Evolutionary conservation across 306 rosid species (phyloP).

Genomic region (Prunus armeniaca): DNA sequence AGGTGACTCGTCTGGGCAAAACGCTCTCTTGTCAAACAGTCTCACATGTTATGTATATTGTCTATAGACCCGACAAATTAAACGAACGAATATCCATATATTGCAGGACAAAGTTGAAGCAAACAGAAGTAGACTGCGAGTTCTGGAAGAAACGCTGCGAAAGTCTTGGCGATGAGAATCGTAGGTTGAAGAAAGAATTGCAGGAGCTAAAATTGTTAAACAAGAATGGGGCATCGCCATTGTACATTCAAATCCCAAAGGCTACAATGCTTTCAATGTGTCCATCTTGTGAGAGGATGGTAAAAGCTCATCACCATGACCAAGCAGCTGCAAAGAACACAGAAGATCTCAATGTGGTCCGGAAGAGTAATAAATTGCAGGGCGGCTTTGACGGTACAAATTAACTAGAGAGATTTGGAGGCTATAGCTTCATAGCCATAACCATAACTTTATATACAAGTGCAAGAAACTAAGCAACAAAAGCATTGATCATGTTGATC

Average conservation of each 20-base stretch:
- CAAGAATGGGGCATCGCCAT: constrained; percentile 3
- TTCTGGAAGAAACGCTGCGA: constrained; percentile 67
- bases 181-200: constrained; percentile 68
- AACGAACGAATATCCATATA: not conserved
- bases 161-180: constrained; percentile 63
- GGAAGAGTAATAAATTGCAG: not conserved
- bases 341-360: constrained; percentile 4
- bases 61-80: not conserved
- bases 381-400: constrained; percentile 1
- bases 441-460: not conserved
- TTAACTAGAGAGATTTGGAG: not conserved
- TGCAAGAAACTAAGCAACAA: not conserved
- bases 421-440: not conserved
- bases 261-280: constrained; percentile 23
- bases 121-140: constrained; percentile 73
- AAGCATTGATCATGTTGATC: not conserved
- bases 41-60: not conserved
- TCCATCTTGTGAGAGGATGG: constrained; percentile 8
- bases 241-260: constrained; percentile 38
- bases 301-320: not conserved
- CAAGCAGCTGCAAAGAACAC: constrained; percentile 3
- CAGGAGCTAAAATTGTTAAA: constrained; percentile 47
- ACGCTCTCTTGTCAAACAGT: not conserved
- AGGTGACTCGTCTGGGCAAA: constrained; percentile 37
- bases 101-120: constrained; percentile 81